phyloP scores from a whole-genome alignment of 192 early-diverging fungal species.

The Coemansia sp. region DNA sequence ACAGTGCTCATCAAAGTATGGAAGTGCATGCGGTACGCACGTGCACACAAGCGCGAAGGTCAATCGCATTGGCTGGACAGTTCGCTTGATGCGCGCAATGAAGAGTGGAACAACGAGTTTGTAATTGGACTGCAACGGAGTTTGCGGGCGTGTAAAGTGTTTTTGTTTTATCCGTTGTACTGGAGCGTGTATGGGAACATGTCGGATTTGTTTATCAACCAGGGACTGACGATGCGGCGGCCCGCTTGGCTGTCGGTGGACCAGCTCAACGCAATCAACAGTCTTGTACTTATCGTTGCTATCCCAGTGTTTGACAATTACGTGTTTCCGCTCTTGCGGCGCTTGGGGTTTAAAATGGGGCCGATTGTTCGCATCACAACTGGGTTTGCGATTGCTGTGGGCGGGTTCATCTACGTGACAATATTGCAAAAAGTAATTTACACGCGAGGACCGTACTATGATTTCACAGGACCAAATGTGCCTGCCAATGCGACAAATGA shows the following conservation, averaged over 20 bases:
- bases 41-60: slow-evolving; percentile 11
- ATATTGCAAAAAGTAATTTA: slow-evolving; percentile 56
- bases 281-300: slow-evolving; percentile 46
- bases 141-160: slow-evolving; percentile 62
- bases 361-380: slow-evolving; percentile 56
- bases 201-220: slow-evolving; percentile 57
- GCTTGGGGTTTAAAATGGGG: slow-evolving; percentile 37
- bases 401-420: slow-evolving; percentile 53
- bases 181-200: slow-evolving; percentile 63
- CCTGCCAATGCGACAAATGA: slow-evolving; percentile 36
- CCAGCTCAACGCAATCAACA: slow-evolving; percentile 52
- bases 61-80: slow-evolving; percentile 41
- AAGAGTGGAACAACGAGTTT: slow-evolving; percentile 65
- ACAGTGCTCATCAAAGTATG: slow-evolving; percentile 57
- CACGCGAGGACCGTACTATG: slow-evolving; percentile 35
- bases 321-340: slow-evolving; percentile 52
- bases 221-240: slow-evolving; percentile 30
- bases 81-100: slow-evolving; percentile 49
- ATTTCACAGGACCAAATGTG: slow-evolving; percentile 26
- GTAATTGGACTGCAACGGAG: slow-evolving; percentile 60
- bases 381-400: slow-evolving; percentile 50
- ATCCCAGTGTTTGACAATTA: slow-evolving; percentile 54
- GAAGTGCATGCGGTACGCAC: slow-evolving; percentile 50
- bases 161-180: slow-evolving; percentile 66
- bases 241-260: slow-evolving; percentile 32